phyloP scores from a whole-genome alignment of 2,329 filamentous ascomycete species.

The Fusarium neocosmosporiellum region DNA sequence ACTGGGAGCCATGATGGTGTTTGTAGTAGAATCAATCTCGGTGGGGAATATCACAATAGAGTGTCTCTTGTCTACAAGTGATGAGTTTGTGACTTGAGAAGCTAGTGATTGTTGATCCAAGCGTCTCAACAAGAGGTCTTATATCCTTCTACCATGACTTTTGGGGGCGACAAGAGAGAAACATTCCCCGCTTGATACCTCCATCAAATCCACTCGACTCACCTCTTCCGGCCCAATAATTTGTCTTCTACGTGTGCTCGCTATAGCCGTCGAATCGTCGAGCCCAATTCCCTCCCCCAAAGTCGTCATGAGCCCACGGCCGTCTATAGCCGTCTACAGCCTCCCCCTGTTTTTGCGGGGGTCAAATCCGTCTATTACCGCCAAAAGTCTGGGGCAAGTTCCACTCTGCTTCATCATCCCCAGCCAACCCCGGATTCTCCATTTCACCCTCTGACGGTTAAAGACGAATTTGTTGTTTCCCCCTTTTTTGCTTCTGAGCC shows the following conservation, averaged over 20 bases:
- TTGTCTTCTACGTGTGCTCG: neutral
- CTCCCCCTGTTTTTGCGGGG: neutral
- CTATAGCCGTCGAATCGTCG: neutral
- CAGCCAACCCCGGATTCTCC: conserved; percentile 1
- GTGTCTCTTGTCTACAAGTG: neutral
- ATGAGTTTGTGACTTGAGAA: neutral
- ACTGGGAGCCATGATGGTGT: neutral
- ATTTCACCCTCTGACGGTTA: neutral
- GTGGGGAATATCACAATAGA: neutral
- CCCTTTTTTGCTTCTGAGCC: neutral
- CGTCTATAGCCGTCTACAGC: conserved; percentile 24
- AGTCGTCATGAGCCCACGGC: neutral
- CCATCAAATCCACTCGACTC: neutral
- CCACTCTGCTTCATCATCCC: neutral
- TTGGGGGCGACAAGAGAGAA: neutral
- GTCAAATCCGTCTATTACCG: neutral
- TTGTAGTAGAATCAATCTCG: neutral
- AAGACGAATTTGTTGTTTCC: neutral
- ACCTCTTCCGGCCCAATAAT: neutral
- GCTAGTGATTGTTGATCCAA: neutral
- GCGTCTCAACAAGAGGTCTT: neutral
- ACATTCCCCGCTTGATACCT: neutral
- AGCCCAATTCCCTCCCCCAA: neutral
- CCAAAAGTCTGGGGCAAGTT: conserved; percentile 11
- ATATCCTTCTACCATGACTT: neutral